Conservation (phyloP, 2,329 filamentous ascomycete genomes). For the Esteya vermicola region DNA sequence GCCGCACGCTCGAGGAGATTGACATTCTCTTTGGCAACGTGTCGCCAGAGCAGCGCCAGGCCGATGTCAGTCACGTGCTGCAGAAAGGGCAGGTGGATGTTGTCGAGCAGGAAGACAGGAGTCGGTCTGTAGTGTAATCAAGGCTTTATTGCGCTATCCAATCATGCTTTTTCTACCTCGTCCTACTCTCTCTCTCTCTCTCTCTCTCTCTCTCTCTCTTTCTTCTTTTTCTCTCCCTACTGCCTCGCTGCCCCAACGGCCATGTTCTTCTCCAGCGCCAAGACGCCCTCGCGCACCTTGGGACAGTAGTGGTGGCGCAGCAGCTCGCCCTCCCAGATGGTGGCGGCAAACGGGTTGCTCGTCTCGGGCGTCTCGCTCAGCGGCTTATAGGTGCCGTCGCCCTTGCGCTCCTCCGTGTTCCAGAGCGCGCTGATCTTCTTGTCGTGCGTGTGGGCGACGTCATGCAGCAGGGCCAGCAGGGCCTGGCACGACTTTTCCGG, state of each 20-base stretch:
- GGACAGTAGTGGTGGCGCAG: conserved; percentile 76
- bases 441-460: conserved; percentile 68
- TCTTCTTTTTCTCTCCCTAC: neutral
- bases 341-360: conserved; percentile 81
- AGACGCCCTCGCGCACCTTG: conserved; percentile 63
- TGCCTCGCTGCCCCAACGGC: conserved; percentile 1
- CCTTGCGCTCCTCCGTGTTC: conserved; percentile 87
- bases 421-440: conserved; percentile 76
- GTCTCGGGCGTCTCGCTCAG: conserved; percentile 61
- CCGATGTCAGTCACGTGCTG: neutral
- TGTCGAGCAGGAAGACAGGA: neutral
- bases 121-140: too few relatives aligned
- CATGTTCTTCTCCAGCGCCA: conserved; percentile 54
- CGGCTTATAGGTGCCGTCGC: conserved; percentile 75
- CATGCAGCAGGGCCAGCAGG: conserved; percentile 60
- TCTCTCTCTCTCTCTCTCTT: neutral
- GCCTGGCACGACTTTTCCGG: conserved; percentile 83
- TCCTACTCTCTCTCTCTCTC: too few relatives aligned
- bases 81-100: neutral
- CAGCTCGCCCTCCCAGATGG: conserved; percentile 87
- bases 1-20: conserved; percentile 14
- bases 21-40: conserved; percentile 12
- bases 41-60: neutral
- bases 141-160: too few relatives aligned
- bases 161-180: too few relatives aligned